Base-by-base conservation (phyloP, 192 early-diverging fungal genomes). In the Coemansia interrupta region DNA sequence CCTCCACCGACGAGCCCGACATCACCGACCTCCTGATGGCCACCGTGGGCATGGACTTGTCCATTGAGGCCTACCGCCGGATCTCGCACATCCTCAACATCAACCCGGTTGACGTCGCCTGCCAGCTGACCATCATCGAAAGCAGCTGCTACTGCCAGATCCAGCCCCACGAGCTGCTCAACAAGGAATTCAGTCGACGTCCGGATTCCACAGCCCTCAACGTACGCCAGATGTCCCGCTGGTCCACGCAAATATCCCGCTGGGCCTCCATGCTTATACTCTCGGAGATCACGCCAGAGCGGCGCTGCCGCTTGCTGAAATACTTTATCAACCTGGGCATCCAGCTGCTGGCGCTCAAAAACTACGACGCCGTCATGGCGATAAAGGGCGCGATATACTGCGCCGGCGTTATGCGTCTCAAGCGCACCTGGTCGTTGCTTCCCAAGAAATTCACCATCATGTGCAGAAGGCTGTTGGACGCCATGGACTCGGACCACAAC, bases 101-200 rank as follows among this genome's bases (percentile, higher is more conserved):
- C 28, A 87, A 87, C 24, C 84, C 92, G 2, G 43, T 86, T 3
- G 91, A 94, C 64, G 74, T 93, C 3, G 92, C 92, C 0, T 80
- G 91, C 42, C 92, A 94, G 66, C 66, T 93, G 43, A 94, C 92
- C 9, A 80, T 94, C n/a, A 83, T 91, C 80, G 86, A 90, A 40
- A 80, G 79, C 55, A 80, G 70, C 56, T 72, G 84, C 58, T 92
- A 83, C 56, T 68, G 68, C 49, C 80, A 80, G 45, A 87, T 94
- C 63, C 82, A 84, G 42, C 86, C 88, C 14, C 68, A 69, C 41
- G 92, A 94, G 71, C 77, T 91, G 20, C 63, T 93, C 38, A 81
- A 78, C 57, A 86, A 91, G 63, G 84, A 84, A 40, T 81, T 79
- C 41, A 73, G 70, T 60, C 83, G 80, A 29, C 83, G 83, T 3